These are phyloP conservation scores for Flaveria floridana DNA, from an alignment of 140 eudicot genomes.

Conservation along the genomic window DNA sequence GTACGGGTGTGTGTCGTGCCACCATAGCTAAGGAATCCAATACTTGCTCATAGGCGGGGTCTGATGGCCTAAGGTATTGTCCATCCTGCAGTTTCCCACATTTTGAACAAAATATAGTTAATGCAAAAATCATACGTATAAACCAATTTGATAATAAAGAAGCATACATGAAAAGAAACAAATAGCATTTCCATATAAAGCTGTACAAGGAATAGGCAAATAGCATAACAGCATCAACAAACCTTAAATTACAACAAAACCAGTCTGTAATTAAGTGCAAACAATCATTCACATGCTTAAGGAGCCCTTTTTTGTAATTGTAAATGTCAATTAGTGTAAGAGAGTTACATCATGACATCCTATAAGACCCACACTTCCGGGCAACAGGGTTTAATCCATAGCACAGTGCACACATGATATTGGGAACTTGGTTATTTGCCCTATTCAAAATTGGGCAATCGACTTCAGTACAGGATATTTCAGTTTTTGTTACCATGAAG, in stretches of 20 bases:
- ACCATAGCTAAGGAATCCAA: constrained; percentile 98
- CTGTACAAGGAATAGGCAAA: not conserved
- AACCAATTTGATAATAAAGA: constrained; percentile 1
- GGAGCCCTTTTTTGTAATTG: not conserved
- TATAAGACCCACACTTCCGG: not conserved
- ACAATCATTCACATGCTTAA: not conserved
- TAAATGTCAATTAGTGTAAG: not conserved
- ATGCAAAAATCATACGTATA: constrained; percentile 19
- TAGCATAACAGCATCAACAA: not conserved
- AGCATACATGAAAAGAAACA: constrained; percentile 23
- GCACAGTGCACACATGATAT: not conserved
- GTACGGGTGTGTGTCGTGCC: constrained; percentile 97
- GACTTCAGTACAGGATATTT: not conserved
- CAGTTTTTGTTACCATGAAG: not conserved
- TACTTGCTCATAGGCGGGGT: constrained; percentile 98
- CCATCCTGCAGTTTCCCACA: constrained; percentile 72
- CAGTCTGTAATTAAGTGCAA: not conserved
- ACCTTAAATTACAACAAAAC: not conserved
- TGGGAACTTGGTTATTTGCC: not conserved
- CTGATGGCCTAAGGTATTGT: constrained; percentile 97
- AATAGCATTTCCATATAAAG: constrained; percentile 1
- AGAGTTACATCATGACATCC: not conserved
- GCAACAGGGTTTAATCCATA: not conserved
- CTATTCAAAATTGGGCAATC: not conserved
- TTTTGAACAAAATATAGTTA: not conserved